Evolutionary conservation across 2,329 filamentous ascomycete genomes (phyloP), one percentile per base, ranked within the genome.

Genomic region (Diaporthe sp.): DNA sequence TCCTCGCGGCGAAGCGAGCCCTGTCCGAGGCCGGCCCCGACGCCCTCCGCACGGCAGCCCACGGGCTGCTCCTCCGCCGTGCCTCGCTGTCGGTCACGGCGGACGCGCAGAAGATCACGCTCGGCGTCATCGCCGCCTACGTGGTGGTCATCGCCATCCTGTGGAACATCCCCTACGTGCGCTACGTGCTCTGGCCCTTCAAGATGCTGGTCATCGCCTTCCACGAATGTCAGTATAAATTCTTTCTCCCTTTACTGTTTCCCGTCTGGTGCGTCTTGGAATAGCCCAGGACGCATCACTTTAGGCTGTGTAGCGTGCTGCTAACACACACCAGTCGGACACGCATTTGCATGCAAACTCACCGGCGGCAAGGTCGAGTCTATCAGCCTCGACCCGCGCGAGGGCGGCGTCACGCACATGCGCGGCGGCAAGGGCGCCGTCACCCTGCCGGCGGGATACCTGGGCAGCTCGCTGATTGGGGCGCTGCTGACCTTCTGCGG

Each of bases 171-270:
- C 94, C 94, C 1, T 95, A 94, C 82, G 84, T 96, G n/a, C 88
- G 90, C 74, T 93, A 91, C 88, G 88, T 93, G 1, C 85, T 96
- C 49, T 96, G 94, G 94, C 94, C 94, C 5, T 95, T 96, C 86
- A 96, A 96, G 92, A 95, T 95, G 94, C 89, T 96, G 28, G 93
- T 94, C 71, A 95, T 96, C 78, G 94, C 94, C 51, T 96, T 95
- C 83, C 94, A 96, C 84, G 94, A 96, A 79, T 92, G 55, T 58
- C 8, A 58, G 55, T 53, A 25, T n/a, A 25, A 4, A 28, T 28
- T 28, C 28, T 28, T 28, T 28, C 28, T 28, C 28, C 28, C 28
- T 28, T 13, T 28, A 5, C 51, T 6, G 1, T 28, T 15, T 13
- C 25, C n/a, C 51, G n/a, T 17, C 51, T 17, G 28, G 28, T 10